Percentiles rank a stretch among this genome's conserved stretches.
These are phyloP conservation scores for Oryza nivara DNA, from an alignment of 176 grass and related monocot species.

Conservation along the genomic window DNA sequence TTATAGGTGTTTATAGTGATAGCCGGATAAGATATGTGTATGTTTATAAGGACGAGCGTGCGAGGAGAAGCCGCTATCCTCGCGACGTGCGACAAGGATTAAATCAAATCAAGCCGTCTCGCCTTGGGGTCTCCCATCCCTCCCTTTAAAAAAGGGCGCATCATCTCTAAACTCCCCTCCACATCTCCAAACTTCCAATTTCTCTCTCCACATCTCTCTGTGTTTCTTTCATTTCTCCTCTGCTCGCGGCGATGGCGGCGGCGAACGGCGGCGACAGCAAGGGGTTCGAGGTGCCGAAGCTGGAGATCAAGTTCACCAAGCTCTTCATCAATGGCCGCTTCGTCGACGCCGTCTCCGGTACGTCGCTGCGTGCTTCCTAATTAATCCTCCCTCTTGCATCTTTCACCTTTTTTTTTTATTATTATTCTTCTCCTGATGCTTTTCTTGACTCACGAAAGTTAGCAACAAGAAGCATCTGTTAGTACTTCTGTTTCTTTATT, in stretches of 20 bases:
- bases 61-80: neutral
- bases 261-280: slow-evolving; percentile 21
- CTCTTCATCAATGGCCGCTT: slow-evolving; percentile 91
- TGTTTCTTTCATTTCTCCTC: neutral
- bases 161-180: too few species aligned
- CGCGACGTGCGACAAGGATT: neutral
- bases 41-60: too few species aligned
- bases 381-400: neutral
- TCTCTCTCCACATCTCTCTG: neutral
- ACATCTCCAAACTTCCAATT: neutral
- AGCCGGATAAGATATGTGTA: too few species aligned
- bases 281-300: slow-evolving; percentile 57
- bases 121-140: too few species aligned
- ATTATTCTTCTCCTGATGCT: neutral
- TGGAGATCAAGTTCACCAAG: slow-evolving; percentile 88
- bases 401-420: neutral
- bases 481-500: neutral
- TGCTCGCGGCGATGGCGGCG: neutral
- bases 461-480: neutral
- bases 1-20: too few species aligned
- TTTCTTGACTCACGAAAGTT: neutral
- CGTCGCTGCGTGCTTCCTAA: neutral
- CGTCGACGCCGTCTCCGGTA: slow-evolving; percentile 84
- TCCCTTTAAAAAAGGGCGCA: neutral
- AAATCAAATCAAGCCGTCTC: too few species aligned